A percentile compares a stretch with the other conserved stretches of the same genome.
Evolutionary conservation across 2,329 filamentous ascomycete species (phyloP).

Genomic region (Apiospora phragmitis): DNA sequence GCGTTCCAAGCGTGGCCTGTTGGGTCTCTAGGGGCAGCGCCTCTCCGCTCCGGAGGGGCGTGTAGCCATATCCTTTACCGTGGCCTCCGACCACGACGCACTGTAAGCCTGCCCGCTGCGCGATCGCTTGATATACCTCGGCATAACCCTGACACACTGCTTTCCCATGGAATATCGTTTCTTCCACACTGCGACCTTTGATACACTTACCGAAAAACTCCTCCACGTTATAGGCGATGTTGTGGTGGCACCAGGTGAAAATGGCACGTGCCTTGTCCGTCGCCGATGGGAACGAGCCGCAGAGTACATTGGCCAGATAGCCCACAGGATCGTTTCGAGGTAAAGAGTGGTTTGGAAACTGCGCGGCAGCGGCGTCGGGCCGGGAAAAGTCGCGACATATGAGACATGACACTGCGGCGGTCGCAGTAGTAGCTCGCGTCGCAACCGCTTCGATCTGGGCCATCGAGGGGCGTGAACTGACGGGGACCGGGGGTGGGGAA

Average conservation of each 20-base stretch:
- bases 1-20: conserved; percentile 89
- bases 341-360: conserved; percentile 71
- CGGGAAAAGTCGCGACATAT: conserved; percentile 85
- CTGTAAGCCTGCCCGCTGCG: conserved; percentile 76
- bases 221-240: conserved; percentile 80
- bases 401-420: conserved; percentile 67
- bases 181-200: conserved; percentile 65
- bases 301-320: conserved; percentile 77
- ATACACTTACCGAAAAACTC: conserved; percentile 76
- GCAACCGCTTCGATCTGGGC: conserved; percentile 51
- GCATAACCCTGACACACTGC: conserved; percentile 95
- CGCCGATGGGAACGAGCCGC: conserved; percentile 72
- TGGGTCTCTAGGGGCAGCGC: conserved; percentile 62
- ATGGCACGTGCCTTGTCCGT: conserved; percentile 93
- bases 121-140: conserved; percentile 76
- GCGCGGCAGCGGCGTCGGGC: conserved; percentile 75
- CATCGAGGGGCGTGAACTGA: conserved; percentile 51
- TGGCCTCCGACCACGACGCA: conserved; percentile 74
- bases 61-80: conserved; percentile 83
- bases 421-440: conserved; percentile 30
- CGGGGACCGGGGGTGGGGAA: conserved; percentile 52
- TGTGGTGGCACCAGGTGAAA: conserved; percentile 95
- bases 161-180: conserved; percentile 73
- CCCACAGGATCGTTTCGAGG: conserved; percentile 65
- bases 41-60: conserved; percentile 61